Evolutionary conservation across 257 asterid species (phyloP), one percentile per base, ranked within the genome.

Genomic region (Fraxinus anomala): DNA sequence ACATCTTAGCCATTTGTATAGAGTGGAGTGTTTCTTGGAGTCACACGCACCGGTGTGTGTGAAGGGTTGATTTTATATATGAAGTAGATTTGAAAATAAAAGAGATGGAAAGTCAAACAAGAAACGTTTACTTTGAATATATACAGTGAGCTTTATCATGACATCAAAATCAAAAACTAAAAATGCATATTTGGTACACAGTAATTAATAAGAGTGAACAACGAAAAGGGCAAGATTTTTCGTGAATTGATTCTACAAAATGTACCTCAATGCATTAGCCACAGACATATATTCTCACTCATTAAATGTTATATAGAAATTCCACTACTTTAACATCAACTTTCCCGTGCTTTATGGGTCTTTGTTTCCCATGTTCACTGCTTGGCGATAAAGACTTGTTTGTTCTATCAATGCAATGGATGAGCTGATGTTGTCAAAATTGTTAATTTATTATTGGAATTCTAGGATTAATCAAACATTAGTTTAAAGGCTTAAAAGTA

Each of bases 301-400:
- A 47, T 19, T 51, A 51, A 56, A 56, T 56, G 26, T 56, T 56
- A n/a, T 56, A 56, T 21, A n/a, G 66, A n/a, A 54, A 17, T 54
- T 2, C 24, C 65, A 54, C 26, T 61, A 24, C 68, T 61, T 61
- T 61, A 61, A 24, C 80, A 86, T 31, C 75, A 78, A 65, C 88
- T 91, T 85, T 86, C 82, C 96, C 97, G 91, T 87, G 84, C 85
- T 89, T 93, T 88, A 84, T 87, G 97, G 96, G 88, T 82, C 85
- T 79, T 82, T 93, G 97, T 91, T 87, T 91, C 94, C 94, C 91
- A 86, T 87, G 88, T 86, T 81, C 86, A 80, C 75, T 84, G 85
- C 87, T 89, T 61, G 66, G 23, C 28, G 81, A 85, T 73, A 79
- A 79, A 74, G 76, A 66, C 77, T 61, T 56, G 76, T 66, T 69